These are phyloP conservation scores for Neonectria hederae DNA, from an alignment of 2,329 filamentous ascomycete genomes.

Conservation along the genomic window DNA sequence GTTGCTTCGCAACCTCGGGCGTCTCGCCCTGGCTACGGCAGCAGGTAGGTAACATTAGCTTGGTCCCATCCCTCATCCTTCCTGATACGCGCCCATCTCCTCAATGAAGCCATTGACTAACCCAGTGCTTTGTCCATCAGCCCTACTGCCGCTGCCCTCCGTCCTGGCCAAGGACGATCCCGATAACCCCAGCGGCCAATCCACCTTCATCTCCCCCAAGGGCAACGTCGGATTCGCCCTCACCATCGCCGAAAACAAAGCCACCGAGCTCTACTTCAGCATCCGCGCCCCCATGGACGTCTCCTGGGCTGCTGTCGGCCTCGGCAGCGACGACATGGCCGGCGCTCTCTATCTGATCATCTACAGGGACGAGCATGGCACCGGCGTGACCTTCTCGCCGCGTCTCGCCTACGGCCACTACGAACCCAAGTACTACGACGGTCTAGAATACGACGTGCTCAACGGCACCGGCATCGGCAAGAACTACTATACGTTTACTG, in stretches of 20 bases:
- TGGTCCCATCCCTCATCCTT: no score
- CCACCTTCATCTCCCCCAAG: slow-evolving; percentile 56
- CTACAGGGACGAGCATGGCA: slow-evolving; percentile 58
- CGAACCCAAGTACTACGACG: slow-evolving; percentile 60
- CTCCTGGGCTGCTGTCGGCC: slow-evolving; percentile 65
- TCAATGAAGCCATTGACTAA: slow-evolving; percentile 11
- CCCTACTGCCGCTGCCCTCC: slow-evolving; percentile 38
- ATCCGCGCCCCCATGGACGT: slow-evolving; percentile 56
- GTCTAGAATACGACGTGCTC: slow-evolving; percentile 56
- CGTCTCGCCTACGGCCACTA: slow-evolving; percentile 60
- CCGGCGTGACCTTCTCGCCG: slow-evolving; percentile 65
- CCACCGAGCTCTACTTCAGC: slow-evolving; percentile 63
- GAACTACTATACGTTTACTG: slow-evolving; percentile 59
- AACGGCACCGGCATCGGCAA: slow-evolving; percentile 58
- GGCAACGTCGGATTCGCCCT: slow-evolving; percentile 59
- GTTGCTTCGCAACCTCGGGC: slow-evolving; percentile 45
- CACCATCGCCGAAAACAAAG: slow-evolving; percentile 57
- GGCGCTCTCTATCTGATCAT: slow-evolving; percentile 63
- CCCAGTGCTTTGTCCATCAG: slow-evolving; percentile 17
- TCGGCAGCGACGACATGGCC: slow-evolving; percentile 62
- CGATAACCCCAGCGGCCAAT: slow-evolving; percentile 46
- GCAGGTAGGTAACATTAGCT: slow-evolving; percentile 41
- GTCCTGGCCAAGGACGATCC: slow-evolving; percentile 37
- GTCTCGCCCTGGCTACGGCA: slow-evolving; percentile 40
- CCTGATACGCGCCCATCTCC: no score